A percentile compares a stretch with the other conserved stretches of the same genome.
Evolutionary conservation across 495 filamentous ascomycete genomes (phyloP).

Genomic region (Xeromyces bisporus): DNA sequence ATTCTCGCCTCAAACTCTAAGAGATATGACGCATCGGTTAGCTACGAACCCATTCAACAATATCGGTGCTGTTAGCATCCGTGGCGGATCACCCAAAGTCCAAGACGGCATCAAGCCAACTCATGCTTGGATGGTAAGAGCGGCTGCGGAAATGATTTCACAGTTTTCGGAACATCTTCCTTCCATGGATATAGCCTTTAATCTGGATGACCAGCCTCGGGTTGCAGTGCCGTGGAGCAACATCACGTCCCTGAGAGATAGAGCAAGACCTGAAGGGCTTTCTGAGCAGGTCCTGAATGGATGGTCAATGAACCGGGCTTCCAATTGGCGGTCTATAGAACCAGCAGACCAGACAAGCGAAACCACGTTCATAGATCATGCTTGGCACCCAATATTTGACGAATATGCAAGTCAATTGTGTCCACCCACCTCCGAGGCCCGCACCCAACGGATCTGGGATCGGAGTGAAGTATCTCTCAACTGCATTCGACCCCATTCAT

Average conservation of each 20-base stretch:
- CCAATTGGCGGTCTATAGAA: constrained; percentile 27
- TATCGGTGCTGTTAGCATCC: constrained; percentile 29
- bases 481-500: constrained; percentile 49
- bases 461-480: constrained; percentile 39
- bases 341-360: constrained; percentile 24
- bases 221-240: constrained; percentile 55
- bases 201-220: constrained; percentile 61
- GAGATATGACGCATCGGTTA: constrained; percentile 26
- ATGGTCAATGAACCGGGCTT: constrained; percentile 22
- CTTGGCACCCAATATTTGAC: constrained; percentile 29
- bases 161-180: constrained; percentile 54
- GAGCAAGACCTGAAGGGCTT: constrained; percentile 14
- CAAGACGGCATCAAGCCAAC: constrained; percentile 32
- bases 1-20: constrained; percentile 41
- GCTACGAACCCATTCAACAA: constrained; percentile 33
- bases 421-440: constrained; percentile 38
- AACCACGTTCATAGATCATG: constrained; percentile 32
- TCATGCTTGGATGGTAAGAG: constrained; percentile 39
- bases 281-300: constrained; percentile 9
- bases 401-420: constrained; percentile 35
- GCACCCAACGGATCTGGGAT: constrained; percentile 27
- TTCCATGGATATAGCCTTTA: constrained; percentile 69
- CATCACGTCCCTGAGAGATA: constrained; percentile 19
- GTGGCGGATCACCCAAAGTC: constrained; percentile 25
- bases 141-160: constrained; percentile 46